Evolutionary conservation across 1,139 yeast species (phyloP).

Genomic region (Suhomyces anneliseae): DNA sequence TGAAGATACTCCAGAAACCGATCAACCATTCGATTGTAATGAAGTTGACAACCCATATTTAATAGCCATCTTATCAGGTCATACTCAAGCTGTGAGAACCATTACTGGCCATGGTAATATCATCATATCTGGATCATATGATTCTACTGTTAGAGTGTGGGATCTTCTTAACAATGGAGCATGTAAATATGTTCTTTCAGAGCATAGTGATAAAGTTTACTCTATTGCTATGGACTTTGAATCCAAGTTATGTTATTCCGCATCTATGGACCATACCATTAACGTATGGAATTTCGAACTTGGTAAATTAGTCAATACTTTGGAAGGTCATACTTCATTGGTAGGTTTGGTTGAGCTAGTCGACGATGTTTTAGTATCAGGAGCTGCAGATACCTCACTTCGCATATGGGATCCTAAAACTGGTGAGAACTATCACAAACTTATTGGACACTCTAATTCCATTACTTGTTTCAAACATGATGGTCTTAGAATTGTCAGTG

Average conservation of each 20-base stretch:
- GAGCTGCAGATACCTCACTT: conserved; percentile 92
- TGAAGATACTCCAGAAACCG: conserved; percentile 33
- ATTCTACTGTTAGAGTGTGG: conserved; percentile 91
- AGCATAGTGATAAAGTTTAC: conserved; percentile 86
- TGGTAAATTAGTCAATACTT: conserved; percentile 64
- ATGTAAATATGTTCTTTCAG: conserved; percentile 72
- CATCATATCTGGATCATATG: conserved; percentile 88
- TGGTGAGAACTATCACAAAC: conserved; percentile 65
- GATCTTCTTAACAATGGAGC: conserved; percentile 67
- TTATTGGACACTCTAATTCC: conserved; percentile 85
- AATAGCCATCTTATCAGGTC: conserved; percentile 78
- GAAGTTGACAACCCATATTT: conserved; percentile 64
- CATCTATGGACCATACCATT: conserved; percentile 88
- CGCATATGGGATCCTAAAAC: conserved; percentile 90
- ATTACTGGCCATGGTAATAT: conserved; percentile 84
- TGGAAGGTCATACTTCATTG: conserved; percentile 84
- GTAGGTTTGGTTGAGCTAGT: conserved; percentile 86
- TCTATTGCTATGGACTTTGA: conserved; percentile 79
- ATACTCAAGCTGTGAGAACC: conserved; percentile 83
- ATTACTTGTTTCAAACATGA: conserved; percentile 94
- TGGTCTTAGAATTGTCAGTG: conserved; percentile 80
- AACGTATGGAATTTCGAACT: conserved; percentile 85
- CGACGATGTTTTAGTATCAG: conserved; percentile 81
- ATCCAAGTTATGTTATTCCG: conserved; percentile 81
- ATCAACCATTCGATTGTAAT: conserved; percentile 31